These are phyloP conservation scores for Balakata baccata DNA, from an alignment of 345 rosid species.

Conservation along the genomic window DNA sequence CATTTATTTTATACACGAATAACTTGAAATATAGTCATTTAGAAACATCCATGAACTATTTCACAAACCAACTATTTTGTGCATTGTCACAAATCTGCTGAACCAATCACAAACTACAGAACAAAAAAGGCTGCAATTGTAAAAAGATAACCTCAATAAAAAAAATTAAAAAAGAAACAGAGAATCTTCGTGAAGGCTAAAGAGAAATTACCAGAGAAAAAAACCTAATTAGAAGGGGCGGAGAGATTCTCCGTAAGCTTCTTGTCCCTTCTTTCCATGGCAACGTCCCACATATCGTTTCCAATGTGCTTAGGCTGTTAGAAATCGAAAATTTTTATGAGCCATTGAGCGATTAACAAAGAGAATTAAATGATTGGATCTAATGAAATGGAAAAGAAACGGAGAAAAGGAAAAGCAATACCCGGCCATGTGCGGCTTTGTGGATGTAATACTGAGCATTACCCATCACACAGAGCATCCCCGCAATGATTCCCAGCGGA, in stretches of 20 bases:
- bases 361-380: slow-evolving; percentile 9
- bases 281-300: slow-evolving; percentile 86
- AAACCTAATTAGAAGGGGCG: slow-evolving; percentile 37
- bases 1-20: too few species aligned
- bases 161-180: not conserved
- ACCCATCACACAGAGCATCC: slow-evolving; percentile 81
- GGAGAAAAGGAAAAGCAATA: not conserved
- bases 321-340: slow-evolving; percentile 1
- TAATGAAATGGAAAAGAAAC: not conserved
- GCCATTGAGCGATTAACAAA: not conserved
- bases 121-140: not conserved
- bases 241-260: slow-evolving; percentile 58
- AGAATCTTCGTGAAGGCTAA: not conserved
- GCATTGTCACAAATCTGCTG: not conserved
- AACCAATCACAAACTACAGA: not conserved
- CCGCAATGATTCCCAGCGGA: slow-evolving; percentile 92
- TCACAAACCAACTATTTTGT: not conserved
- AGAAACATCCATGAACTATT: not conserved
- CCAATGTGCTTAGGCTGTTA: slow-evolving; percentile 89
- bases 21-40: not conserved
- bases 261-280: slow-evolving; percentile 94
- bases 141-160: not conserved
- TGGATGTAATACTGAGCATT: slow-evolving; percentile 87
- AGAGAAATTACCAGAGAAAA: slow-evolving; percentile 13
- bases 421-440: slow-evolving; percentile 88